phyloP scores from a whole-genome alignment of 2,329 filamentous ascomycete species.

The Rutstroemia sydowiana region DNA sequence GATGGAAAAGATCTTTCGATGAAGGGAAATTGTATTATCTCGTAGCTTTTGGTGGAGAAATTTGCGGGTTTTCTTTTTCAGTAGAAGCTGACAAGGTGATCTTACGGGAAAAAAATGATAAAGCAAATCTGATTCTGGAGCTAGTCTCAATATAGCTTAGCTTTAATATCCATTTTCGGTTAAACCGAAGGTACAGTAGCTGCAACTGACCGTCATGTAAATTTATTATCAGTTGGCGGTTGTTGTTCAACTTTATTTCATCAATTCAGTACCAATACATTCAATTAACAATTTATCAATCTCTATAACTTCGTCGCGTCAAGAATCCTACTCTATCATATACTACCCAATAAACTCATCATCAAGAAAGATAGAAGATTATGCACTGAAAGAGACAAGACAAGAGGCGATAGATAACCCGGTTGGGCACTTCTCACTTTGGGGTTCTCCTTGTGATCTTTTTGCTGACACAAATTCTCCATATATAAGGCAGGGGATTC shows the following conservation, averaged over 20 bases:
- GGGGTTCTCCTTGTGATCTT: constrained; percentile 28
- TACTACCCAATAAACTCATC: no score
- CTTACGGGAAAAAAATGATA: no score
- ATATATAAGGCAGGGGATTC: constrained; percentile 27
- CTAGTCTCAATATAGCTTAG: neutral
- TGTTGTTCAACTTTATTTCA: neutral
- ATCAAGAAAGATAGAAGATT: neutral
- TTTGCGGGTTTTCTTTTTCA: constrained; percentile 2
- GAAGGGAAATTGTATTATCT: neutral
- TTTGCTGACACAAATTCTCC: constrained; percentile 32
- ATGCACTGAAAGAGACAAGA: constrained; percentile 28
- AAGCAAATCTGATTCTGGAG: no score
- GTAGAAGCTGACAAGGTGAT: neutral
- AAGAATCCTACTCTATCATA: no score
- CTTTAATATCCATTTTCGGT: neutral
- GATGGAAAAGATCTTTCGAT: neutral
- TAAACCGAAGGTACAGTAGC: neutral
- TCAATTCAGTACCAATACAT: neutral
- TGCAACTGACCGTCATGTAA: constrained; percentile 8
- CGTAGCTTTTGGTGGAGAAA: neutral
- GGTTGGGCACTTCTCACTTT: constrained; percentile 34
- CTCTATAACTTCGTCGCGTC: neutral
- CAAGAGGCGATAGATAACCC: constrained; percentile 30
- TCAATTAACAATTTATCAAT: neutral
- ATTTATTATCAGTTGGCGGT: neutral